Evolutionary conservation across 805 yeast genomes (phyloP).

Genomic region (Lachancea cidri): DNA sequence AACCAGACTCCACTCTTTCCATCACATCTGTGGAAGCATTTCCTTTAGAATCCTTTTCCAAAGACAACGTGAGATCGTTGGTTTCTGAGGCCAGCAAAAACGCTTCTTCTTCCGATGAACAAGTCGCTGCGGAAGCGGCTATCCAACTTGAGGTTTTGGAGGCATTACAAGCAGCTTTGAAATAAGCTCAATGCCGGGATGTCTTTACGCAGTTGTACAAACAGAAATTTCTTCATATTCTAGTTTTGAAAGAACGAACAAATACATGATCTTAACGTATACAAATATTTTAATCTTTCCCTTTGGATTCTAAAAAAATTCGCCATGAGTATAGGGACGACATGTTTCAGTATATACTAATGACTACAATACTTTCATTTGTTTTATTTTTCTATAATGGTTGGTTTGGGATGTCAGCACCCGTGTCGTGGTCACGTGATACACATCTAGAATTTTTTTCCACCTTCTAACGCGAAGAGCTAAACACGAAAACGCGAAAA

Average conservation of each 20-base stretch:
- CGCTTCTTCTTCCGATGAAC: constrained; percentile 76
- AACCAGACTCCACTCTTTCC: constrained; percentile 86
- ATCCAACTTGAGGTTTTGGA: constrained; percentile 95
- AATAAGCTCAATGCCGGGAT: constrained; percentile 13
- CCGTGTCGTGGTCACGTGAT: too few species aligned
- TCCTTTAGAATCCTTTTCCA: constrained; percentile 81
- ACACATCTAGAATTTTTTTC: too few species aligned
- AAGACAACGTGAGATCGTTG: constrained; percentile 70
- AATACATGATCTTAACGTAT: constrained; percentile 5
- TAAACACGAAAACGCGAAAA: constrained; percentile 2
- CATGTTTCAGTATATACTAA: not conserved
- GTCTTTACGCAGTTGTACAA: not conserved
- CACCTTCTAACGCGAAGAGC: too few species aligned
- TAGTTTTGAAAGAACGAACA: constrained; percentile 3
- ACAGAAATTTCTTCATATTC: constrained; percentile 4
- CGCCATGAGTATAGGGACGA: not conserved
- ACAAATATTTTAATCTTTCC: not conserved
- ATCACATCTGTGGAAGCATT: constrained; percentile 94
- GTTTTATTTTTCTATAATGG: too few species aligned
- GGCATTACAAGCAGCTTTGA: constrained; percentile 61
- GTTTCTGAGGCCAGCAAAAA: constrained; percentile 94
- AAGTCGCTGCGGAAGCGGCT: constrained; percentile 88
- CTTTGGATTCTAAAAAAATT: not conserved
- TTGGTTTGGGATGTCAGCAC: too few species aligned
- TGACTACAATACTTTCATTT: too few species aligned